Evolutionary conservation across 192 early-diverging fungal species (phyloP).

Genomic region (Oehlia diaphana): DNA sequence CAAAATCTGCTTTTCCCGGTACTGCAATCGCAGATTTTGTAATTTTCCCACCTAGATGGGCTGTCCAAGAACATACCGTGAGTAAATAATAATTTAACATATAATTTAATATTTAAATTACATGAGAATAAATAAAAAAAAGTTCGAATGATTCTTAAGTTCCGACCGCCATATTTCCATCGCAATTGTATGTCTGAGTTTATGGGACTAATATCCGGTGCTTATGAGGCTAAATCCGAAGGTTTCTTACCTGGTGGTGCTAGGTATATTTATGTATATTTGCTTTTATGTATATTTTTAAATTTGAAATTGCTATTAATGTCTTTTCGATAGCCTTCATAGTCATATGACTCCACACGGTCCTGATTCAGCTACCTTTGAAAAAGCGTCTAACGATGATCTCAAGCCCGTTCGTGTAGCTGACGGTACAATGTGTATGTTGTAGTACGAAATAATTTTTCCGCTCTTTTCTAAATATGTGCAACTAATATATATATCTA

Average conservation of each 20-base stretch:
- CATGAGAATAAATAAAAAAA: background rate
- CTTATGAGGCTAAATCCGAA: slow-evolving; percentile 91
- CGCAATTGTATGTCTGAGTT: slow-evolving; percentile 98
- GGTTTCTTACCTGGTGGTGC: slow-evolving; percentile 94
- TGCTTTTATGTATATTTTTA: background rate
- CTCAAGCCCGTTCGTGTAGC: slow-evolving; percentile 77
- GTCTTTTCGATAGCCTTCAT: slow-evolving; percentile 50
- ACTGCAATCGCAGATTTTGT: slow-evolving; percentile 92
- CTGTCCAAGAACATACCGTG: slow-evolving; percentile 88
- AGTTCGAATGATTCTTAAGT: slow-evolving; percentile 34
- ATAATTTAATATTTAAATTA: background rate
- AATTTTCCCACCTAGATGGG: slow-evolving; percentile 94
- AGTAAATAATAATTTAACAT: slow-evolving; percentile 18
- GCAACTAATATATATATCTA: background rate
- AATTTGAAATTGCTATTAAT: background rate
- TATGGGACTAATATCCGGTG: slow-evolving; percentile 92
- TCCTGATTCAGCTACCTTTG: slow-evolving; percentile 80
- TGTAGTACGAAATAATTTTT: background rate
- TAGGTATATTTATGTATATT: slow-evolving; percentile 36
- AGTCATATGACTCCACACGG: slow-evolving; percentile 91
- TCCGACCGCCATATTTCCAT: slow-evolving; percentile 95
- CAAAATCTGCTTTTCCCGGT: slow-evolving; percentile 82
- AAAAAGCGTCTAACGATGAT: slow-evolving; percentile 68
- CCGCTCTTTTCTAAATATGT: background rate
- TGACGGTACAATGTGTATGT: slow-evolving; percentile 56